Evolutionary conservation across 2,329 filamentous ascomycete species (phyloP).

Genomic region (Parafenestella ontariensis): DNA sequence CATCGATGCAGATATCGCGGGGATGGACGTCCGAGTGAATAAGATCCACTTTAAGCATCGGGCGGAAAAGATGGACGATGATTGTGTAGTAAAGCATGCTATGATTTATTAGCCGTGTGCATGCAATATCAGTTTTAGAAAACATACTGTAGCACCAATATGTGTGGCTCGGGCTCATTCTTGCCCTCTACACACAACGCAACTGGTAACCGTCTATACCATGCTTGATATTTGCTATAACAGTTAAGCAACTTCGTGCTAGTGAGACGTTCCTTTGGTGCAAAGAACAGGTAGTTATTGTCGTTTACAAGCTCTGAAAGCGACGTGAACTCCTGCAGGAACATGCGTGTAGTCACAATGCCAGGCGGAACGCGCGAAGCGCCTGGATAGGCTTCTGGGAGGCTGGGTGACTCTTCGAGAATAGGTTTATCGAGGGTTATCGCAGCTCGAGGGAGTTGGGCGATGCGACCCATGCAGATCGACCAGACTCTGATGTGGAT

Average conservation of each 20-base stretch:
- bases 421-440: slow-evolving; percentile 57
- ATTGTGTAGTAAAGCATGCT: slow-evolving; percentile 74
- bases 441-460: slow-evolving; percentile 57
- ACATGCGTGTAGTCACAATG: slow-evolving; percentile 40
- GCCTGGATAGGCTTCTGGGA: slow-evolving; percentile 45
- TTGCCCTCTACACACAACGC: slow-evolving; percentile 60
- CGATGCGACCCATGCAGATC: slow-evolving; percentile 56
- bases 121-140: not conserved
- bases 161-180: slow-evolving; percentile 71
- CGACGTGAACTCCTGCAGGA: slow-evolving; percentile 66
- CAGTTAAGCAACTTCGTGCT: slow-evolving; percentile 68
- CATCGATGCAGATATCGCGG: slow-evolving; percentile 68
- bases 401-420: slow-evolving; percentile 65
- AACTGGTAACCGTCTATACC: slow-evolving; percentile 73
- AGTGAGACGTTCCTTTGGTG: slow-evolving; percentile 70
- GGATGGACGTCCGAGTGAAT: slow-evolving; percentile 67
- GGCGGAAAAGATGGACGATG: slow-evolving; percentile 76
- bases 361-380: slow-evolving; percentile 15
- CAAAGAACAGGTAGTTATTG: slow-evolving; percentile 74
- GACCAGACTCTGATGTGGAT: slow-evolving; percentile 50
- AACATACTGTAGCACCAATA: slow-evolving; percentile 77
- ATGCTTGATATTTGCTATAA: slow-evolving; percentile 73
- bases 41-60: slow-evolving; percentile 69
- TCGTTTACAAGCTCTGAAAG: slow-evolving; percentile 77
- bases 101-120: slow-evolving; percentile 12